Conservation (phyloP, 169 alveolate species). For the Ichthyophthirius multifiliis region DNA sequence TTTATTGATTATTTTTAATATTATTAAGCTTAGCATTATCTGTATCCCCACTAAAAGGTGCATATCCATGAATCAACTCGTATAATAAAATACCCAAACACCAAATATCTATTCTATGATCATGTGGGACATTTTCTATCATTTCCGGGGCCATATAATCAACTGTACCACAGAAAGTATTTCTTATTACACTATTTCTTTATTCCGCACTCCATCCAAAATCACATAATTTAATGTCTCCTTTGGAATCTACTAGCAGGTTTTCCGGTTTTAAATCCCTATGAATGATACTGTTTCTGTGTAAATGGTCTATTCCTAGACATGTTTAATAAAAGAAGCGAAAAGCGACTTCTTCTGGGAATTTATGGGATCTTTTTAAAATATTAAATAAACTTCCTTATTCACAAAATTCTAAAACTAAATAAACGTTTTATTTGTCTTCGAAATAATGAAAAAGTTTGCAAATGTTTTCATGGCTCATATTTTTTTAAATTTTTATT, state of each 20-base stretch:
- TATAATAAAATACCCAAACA: constrained; percentile 82
- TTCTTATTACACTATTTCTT: constrained; percentile 30
- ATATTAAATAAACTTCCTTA: constrained; percentile 59
- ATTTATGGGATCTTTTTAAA: constrained; percentile 50
- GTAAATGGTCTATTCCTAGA: constrained; percentile 64
- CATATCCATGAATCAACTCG: constrained; percentile 80
- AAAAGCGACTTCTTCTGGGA: constrained; percentile 69
- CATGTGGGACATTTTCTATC: constrained; percentile 72
- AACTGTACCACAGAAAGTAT: constrained; percentile 87
- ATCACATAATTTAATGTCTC: constrained; percentile 34
- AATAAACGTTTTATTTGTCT: constrained; percentile 68
- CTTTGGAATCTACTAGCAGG: constrained; percentile 24
- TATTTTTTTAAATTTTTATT: constrained; percentile 76
- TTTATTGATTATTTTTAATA: constrained; percentile 26
- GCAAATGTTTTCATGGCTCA: constrained; percentile 71
- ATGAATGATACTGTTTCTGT: constrained; percentile 67
- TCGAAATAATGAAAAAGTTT: constrained; percentile 70
- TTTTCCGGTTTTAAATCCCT: constrained; percentile 70
- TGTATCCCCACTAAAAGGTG: constrained; percentile 70
- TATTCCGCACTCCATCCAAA: constrained; percentile 49
- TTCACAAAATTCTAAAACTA: constrained; percentile 69
- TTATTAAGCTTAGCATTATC: constrained; percentile 20
- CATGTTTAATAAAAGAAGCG: constrained; percentile 56
- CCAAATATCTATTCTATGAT: constrained; percentile 81
- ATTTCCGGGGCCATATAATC: constrained; percentile 92